These are phyloP conservation scores for Hyaloperonospora brassicae DNA, from an alignment of 352 stramenopile species.

Conservation along the genomic window DNA sequence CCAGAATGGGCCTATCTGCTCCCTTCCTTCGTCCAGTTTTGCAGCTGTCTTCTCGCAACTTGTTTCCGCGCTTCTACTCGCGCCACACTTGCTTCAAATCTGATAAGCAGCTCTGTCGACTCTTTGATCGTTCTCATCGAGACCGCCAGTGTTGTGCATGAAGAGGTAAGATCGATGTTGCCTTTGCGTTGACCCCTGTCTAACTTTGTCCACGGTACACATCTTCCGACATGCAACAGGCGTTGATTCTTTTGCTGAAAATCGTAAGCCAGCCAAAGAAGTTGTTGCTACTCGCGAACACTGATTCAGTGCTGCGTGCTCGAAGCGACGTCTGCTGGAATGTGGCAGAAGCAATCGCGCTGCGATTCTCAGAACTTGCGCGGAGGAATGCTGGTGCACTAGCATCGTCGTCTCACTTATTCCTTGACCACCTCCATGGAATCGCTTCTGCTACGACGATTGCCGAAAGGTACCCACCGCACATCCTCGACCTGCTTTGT, in stretches of 20 bases:
- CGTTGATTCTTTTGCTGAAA: constrained; percentile 56
- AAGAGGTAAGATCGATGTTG: constrained; percentile 40
- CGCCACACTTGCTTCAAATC: constrained; percentile 23
- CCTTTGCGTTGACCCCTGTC: not conserved
- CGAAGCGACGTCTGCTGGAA: constrained; percentile 49
- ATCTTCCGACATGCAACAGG: constrained; percentile 24
- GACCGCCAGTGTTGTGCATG: constrained; percentile 30
- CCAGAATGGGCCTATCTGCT: constrained; percentile 41
- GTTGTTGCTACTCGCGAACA: constrained; percentile 41
- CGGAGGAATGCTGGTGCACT: constrained; percentile 31
- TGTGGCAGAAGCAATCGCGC: constrained; percentile 47
- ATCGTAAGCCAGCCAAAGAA: constrained; percentile 60
- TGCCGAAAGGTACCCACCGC: constrained; percentile 39
- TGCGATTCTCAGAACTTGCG: constrained; percentile 38
- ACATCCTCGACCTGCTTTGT: constrained; percentile 61
- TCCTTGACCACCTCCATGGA: constrained; percentile 69
- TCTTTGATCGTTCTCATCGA: constrained; percentile 35
- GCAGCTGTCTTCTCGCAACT: constrained; percentile 40
- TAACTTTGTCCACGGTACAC: constrained; percentile 1
- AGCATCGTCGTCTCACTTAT: constrained; percentile 56
- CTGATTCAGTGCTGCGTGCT: constrained; percentile 23
- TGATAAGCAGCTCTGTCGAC: constrained; percentile 36
- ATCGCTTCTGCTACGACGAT: constrained; percentile 37
- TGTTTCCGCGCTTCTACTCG: constrained; percentile 38
- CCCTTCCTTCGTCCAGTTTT: constrained; percentile 43